Evolutionary conservation across 345 rosid genomes (phyloP).

Genomic region (Arabidopsis arenosa): DNA sequence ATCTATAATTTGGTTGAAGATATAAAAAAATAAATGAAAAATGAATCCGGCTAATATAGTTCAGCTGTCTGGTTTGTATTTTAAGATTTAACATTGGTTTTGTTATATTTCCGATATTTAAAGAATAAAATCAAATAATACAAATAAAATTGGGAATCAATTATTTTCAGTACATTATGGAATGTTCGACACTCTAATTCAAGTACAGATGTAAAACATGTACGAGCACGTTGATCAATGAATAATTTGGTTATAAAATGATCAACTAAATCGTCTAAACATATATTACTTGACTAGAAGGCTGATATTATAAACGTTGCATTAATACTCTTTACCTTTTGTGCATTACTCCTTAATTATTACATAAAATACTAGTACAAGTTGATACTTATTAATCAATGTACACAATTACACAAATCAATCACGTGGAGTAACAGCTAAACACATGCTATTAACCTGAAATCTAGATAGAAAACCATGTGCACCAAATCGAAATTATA

Average conservation of each 20-base stretch:
- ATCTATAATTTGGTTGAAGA: neutral
- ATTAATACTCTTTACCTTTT: neutral
- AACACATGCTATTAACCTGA: constrained; percentile 41
- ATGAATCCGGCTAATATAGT: neutral
- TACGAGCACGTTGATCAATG: constrained; percentile 26
- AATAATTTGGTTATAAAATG: neutral
- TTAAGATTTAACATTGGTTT: neutral
- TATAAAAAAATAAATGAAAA: neutral
- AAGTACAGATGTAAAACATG: constrained; percentile 20
- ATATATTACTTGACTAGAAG: constrained; percentile 1
- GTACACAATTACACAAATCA: constrained; percentile 25
- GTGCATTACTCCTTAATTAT: neutral
- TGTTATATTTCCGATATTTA: neutral
- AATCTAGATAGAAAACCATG: constrained; percentile 39
- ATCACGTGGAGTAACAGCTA: constrained; percentile 44
- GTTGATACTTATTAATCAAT: constrained; percentile 8
- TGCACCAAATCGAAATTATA: constrained; percentile 38
- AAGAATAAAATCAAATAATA: constrained; percentile 10
- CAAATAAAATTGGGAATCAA: neutral
- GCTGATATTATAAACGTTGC: constrained; percentile 6
- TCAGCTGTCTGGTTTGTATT: neutral
- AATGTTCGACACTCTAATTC: neutral
- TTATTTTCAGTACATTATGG: neutral
- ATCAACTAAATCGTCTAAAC: neutral
- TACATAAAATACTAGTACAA: neutral